These are phyloP conservation scores for Entamoeba dispar DNA, from an alignment of 208 protist species.

Conservation along the genomic window DNA sequence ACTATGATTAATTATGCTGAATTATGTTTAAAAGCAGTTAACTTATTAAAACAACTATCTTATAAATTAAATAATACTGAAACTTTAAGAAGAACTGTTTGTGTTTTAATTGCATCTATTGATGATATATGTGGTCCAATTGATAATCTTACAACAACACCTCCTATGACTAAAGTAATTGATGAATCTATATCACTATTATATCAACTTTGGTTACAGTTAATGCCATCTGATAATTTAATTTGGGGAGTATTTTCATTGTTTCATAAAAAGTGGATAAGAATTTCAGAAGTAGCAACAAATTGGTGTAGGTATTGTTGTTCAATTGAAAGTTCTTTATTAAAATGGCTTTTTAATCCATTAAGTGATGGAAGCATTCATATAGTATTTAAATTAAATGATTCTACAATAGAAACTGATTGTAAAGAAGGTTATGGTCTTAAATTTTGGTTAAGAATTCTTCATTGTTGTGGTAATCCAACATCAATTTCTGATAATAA, in stretches of 20 bases:
- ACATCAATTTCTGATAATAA: neutral
- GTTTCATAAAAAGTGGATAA: neutral
- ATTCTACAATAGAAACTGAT: neutral
- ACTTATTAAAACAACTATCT: neutral
- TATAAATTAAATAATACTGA: neutral
- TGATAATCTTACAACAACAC: neutral
- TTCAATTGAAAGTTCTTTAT: neutral
- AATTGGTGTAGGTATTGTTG: neutral
- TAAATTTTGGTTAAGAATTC: neutral
- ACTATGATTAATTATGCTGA: neutral
- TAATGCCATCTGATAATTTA: neutral
- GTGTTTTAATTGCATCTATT: neutral
- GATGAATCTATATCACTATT: neutral
- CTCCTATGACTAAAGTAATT: neutral
- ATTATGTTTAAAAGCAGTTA: neutral
- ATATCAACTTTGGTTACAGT: neutral
- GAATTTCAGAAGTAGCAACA: neutral
- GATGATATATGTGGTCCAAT: neutral
- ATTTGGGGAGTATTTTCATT: neutral
- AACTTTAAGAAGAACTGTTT: neutral
- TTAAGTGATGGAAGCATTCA: neutral
- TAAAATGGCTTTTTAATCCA: neutral
- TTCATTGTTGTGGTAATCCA: neutral
- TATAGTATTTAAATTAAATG: neutral
- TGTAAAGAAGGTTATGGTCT: neutral